Conservation (phyloP, 78 protist genomes). For the Dictyostelium brefeldianum region DNA sequence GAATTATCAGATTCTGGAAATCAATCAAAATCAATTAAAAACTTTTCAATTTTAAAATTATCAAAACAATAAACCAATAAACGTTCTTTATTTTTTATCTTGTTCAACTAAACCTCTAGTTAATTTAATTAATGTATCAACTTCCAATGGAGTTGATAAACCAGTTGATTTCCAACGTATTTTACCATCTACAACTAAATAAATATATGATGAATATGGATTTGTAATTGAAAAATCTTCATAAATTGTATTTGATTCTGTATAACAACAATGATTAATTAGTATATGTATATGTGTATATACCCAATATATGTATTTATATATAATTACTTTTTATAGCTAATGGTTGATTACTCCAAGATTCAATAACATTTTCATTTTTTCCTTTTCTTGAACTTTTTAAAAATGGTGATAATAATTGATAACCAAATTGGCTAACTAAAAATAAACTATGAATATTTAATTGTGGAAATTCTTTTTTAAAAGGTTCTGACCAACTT, state of each 20-base stretch:
- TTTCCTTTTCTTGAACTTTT: constrained; percentile 17
- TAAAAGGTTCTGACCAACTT: constrained; percentile 67
- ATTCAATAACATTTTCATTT: constrained; percentile 11
- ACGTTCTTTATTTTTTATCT: background rate
- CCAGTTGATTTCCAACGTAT: constrained; percentile 66
- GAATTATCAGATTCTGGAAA: background rate
- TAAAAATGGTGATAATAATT: constrained; percentile 30
- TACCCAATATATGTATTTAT: background rate
- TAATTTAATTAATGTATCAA: constrained; percentile 16
- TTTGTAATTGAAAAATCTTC: constrained; percentile 36
- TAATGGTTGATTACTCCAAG: constrained; percentile 37
- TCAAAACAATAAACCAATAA: background rate
- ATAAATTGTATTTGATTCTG: constrained; percentile 9
- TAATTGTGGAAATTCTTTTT: constrained; percentile 30
- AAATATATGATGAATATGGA: constrained; percentile 30
- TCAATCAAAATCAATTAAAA: background rate
- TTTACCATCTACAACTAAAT: constrained; percentile 31
- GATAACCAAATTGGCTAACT: constrained; percentile 23
- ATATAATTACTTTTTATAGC: background rate
- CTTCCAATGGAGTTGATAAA: constrained; percentile 64
- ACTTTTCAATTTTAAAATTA: constrained; percentile 19
- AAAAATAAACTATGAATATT: constrained; percentile 13
- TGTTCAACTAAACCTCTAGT: constrained; percentile 5
- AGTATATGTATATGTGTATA: too few species aligned
- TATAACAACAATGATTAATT: background rate